Base-by-base conservation (phyloP, 768 basidiomycete species). In the Chiua virens region DNA sequence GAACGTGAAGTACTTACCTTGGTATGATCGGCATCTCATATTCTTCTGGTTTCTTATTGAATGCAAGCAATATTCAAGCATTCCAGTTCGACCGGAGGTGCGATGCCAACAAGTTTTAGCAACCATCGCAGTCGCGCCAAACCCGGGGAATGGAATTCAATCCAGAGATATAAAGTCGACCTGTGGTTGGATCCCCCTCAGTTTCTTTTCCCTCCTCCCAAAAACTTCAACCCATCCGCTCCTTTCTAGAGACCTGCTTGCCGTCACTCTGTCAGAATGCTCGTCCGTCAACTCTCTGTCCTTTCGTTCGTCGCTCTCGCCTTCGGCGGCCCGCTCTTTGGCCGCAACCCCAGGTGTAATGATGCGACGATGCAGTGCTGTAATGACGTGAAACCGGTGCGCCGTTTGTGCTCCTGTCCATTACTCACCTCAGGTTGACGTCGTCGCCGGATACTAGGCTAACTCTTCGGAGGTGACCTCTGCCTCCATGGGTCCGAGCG, bases 321-420 rank as follows among this genome's bases (percentile, higher is more conserved):
- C 25, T 42, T 42, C 13, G 13, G 57, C 52, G 57, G 62, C 1
- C 65, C 65, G 6, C 64, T 66, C 42, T 3, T 42, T 5, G 49
- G 49, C 2, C 63, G 65, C 45, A 67, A 67, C 36, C 62, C 62
- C 30, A 52, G 54, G 36, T 67, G 66, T 39, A 51, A 55, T 53
- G 47, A 53, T 14, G 67, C 58, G 10, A 17, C 43, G 27, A 27
- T 49, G 22, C 44, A 58, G 34, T 67, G 66, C 34, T 67, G 66
- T 37, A 51, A 63, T 42, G 55, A 45, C 14, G 40, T 50, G 30
- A 43, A 56, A 43, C 35, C 49, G 47, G 65, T 69, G 44, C 35
- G 61, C 54, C 28, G 15, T n/a, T 3, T 20, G 5, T 51, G 18
- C n/a, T 3, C 13, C 6, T 21, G 25, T 27, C 22, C 7, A 5